Evolutionary conservation across 2,329 filamentous ascomycete species (phyloP), one percentile per base, ranked within the genome.

Genomic region (Periconia sp.): DNA sequence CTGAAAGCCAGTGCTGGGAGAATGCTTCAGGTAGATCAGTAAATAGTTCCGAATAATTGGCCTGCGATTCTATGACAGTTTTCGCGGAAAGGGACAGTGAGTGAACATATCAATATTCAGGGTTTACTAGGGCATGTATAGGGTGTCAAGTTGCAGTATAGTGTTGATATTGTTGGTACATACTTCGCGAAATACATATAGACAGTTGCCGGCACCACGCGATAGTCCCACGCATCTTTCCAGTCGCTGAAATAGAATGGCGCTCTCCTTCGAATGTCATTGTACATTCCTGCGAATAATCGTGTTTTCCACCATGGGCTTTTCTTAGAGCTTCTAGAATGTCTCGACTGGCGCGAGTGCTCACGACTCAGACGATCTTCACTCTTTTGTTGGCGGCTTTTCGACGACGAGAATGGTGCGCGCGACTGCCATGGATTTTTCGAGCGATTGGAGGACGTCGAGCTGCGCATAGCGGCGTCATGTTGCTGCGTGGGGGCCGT

Each of bases 111-210:
- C 12, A n/a, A n/a, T n/a, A n/a, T n/a, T n/a, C n/a, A n/a, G n/a
- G n/a, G n/a, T n/a, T n/a, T n/a, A n/a, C n/a, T n/a, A n/a, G n/a
- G n/a, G n/a, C n/a, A n/a, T n/a, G n/a, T n/a, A 8, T 9, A 13
- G 4, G 25, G 4, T 9, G 8, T 28, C 25, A 9, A 4, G 8
- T 28, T 28, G n/a, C n/a, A 28, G 25, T 28, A 5, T 12, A 28
- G 7, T 39, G 36, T 41, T 39, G 36, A 36, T 43, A 40, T 34
- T 40, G 29, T 34, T 43, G 26, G 30, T 51, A 62, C 78, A 63
- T 78, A 92, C 89, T 95, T 95, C 51, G 90, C 89, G 79, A 95
- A 95, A 74, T 94, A 95, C 88, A 95, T 95, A 72, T 95, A 95
- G 21, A 95, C 59, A 5, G 90, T 95, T 12, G 89, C 89, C 1